Evolutionary conservation across 2,329 filamentous ascomycete species (phyloP), one percentile per base, ranked within the genome.

Genomic region (Cladophialophora bantiana): DNA sequence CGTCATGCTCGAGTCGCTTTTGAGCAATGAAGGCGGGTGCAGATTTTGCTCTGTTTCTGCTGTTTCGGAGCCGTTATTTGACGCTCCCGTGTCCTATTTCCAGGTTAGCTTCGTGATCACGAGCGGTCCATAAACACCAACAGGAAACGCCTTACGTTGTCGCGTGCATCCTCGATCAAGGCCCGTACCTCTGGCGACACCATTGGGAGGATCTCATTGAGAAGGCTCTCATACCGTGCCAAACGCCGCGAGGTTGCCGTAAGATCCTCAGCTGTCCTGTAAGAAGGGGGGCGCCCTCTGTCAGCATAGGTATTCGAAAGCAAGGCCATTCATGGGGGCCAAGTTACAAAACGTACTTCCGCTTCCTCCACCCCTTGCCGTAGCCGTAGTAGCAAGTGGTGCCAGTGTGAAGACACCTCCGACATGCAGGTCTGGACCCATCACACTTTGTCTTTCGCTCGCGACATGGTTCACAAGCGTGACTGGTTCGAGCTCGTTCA

Each of bases 361-460:
- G 70, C 57, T 73, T 73, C 62, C 71, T 70, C 71, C 71, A 73
- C 9, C 71, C 71, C 59, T 73, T 73, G 9, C 71, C 71, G 53
- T 73, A 73, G 56, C 71, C 71, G 57, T 73, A 73, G 48, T 71
- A 70, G 62, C 71, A 73, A 10, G 58, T 57, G 12, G 69, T 73
- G n/a, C 69, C 70, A 1, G 71, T 72, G 55, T 73, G 71, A 53
- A 72, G 62, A 59, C 71, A 73, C 61, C 71, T 61, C 36, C 70
- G 70, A 58, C 71, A 73, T 10, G 71, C 65, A 12, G 71, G 71
- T 18, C 71, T 65, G 10, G 69, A 70, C 36, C 71, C 71, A 53
- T 73, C 71, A 59, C 71, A 73, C 58, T 73, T 73, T 7, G 71
- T 73, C 59, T 73, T 73, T 31, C 71, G 69, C 62, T 73, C 71